Evolutionary conservation across 345 rosid species (phyloP).

Genomic region (Anacardium occidentale): DNA sequence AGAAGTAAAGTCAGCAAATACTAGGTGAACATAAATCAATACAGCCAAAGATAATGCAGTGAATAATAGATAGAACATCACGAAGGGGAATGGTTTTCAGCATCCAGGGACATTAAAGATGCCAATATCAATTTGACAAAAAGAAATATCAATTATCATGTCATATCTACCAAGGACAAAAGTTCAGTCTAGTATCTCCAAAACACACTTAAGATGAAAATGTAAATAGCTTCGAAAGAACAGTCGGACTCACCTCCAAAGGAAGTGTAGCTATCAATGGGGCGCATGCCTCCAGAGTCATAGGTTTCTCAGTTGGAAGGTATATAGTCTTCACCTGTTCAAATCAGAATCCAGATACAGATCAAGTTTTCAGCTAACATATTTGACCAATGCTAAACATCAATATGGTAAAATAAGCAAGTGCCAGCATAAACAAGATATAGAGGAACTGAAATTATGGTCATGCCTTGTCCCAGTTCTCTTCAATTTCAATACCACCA

Average conservation of each 20-base stretch:
- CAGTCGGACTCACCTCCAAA: slow-evolving; percentile 59
- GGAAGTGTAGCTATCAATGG: slow-evolving; percentile 97
- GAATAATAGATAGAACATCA: neutral
- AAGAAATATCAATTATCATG: neutral
- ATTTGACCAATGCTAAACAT: neutral
- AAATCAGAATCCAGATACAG: slow-evolving; percentile 14
- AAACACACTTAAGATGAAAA: neutral
- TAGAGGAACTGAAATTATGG: neutral
- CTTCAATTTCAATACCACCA: slow-evolving; percentile 98
- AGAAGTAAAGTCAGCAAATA: slow-evolving; percentile 22
- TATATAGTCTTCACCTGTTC: slow-evolving; percentile 76
- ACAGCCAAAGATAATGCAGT: slow-evolving; percentile 5
- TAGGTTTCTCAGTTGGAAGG: slow-evolving; percentile 69
- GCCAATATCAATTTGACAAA: neutral
- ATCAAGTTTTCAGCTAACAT: neutral
- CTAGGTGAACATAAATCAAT: neutral
- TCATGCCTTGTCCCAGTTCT: slow-evolving; percentile 92
- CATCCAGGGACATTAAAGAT: neutral
- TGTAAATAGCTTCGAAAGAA: neutral
- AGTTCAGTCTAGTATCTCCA: neutral
- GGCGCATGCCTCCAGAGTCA: slow-evolving; percentile 75
- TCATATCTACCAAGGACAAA: neutral
- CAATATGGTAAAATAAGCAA: slow-evolving; percentile 6
- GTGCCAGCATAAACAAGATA: neutral
- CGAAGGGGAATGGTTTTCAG: neutral